Base-by-base conservation (phyloP, 169 alveolate genomes). In the Plasmodium adleri region DNA sequence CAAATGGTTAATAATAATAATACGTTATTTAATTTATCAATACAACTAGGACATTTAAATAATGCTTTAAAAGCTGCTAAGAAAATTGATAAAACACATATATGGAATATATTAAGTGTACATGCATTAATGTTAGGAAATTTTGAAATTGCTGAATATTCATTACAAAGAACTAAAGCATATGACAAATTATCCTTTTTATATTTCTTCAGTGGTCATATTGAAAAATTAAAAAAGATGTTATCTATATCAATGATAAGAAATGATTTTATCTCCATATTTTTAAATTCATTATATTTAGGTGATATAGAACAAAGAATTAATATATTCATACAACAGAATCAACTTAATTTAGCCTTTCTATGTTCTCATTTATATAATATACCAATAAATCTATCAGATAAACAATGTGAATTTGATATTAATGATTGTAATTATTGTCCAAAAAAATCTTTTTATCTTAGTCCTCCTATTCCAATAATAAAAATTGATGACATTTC, bases 101-200 rank as follows among this genome's bases (percentile, higher is more conserved):
- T 89, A 3, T 94, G 96, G 96, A 87, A 80, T 54, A 75, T 86
- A 13, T 54, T 94, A 85, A 94, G 96, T 13, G 85, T 71, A 3
- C 95, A 91, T 24, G 92, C 96, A 9, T 43, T 94, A 43, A 80
- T 88, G 28, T 71, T 89, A 89, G 99, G 99, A 0, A 95, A 96
- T 83, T 93, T 93, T 67, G 95, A 95, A 59, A 95, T 96, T 0
- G 97, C 97, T 12, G 99, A 97, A 92, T 92, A 95, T 71, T 95
- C 98, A 58, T 95, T 94, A 68, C 94, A 96, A 39, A 94, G 95
- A 90, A 92, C 93, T 12, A 95, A 96, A 92, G 93, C 94, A 68
- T 96, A 93, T 63, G 97, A 97, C 66, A 96, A 96, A 87, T 87
- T 97, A 47, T 83, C 96, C n/a, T 92, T 96, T 88, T 93, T 96